phyloP scores from a whole-genome alignment of 352 stramenopile species.

The Achlya hypogyna region DNA sequence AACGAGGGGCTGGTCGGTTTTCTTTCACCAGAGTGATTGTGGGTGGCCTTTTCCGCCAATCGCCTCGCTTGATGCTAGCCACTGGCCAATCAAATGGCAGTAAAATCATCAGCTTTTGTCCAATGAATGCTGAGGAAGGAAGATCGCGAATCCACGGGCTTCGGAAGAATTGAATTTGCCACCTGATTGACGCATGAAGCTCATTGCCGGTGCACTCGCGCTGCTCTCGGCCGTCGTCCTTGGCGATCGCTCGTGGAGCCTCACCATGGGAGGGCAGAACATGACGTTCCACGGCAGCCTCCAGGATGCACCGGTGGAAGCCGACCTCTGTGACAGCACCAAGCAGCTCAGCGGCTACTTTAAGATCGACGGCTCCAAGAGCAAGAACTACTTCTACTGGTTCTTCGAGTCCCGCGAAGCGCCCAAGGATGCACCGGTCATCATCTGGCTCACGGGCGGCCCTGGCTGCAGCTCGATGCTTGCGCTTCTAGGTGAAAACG shows the following conservation, averaged over 20 bases:
- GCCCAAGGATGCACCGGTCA: conserved; percentile 83
- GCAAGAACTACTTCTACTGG: conserved; percentile 96
- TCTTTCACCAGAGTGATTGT: background rate
- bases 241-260: conserved; percentile 12
- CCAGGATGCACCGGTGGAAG: conserved; percentile 30
- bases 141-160: background rate
- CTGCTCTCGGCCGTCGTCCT: background rate
- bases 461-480: conserved; percentile 77
- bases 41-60: background rate
- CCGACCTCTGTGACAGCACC: conserved; percentile 61
- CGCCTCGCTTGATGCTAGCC: background rate
- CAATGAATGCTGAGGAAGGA: background rate
- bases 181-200: conserved; percentile 1
- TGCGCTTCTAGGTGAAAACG: conserved; percentile 53
- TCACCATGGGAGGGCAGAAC: background rate
- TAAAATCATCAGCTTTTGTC: background rate
- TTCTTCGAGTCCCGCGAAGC: conserved; percentile 89
- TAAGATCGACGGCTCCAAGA: conserved; percentile 65
- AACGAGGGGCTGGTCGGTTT: background rate
- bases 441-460: conserved; percentile 94
- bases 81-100: background rate
- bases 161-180: background rate
- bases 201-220: background rate
- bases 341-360: conserved; percentile 81
- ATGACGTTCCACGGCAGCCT: conserved; percentile 4